Evolutionary conservation across 2,329 filamentous ascomycete species (phyloP), one percentile per base, ranked within the genome.

Genomic region (Xylariaceae sp.): DNA sequence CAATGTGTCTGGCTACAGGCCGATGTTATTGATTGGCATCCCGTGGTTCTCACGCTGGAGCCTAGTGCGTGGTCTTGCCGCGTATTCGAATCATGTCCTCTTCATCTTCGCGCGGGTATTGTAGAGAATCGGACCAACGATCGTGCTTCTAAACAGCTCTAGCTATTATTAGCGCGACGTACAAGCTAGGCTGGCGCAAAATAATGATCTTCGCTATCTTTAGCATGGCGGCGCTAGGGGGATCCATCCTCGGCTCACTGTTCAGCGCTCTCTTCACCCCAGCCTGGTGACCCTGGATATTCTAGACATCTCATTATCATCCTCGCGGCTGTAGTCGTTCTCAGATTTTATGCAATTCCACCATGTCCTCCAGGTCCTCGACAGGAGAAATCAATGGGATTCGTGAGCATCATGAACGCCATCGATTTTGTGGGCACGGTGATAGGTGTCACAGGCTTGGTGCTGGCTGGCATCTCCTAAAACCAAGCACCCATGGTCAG

Each of bases 401-500:
- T 47, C n/a, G 6, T 8, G 33, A 23, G 45, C 6, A 53, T 48
- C 26, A 52, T 69, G 46, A 41, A 56, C 16, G 63, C 65, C 8
- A 58, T 73, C 14, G 71, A 73, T 40, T 29, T 68, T 6, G 44
- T 63, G 4, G 71, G 70, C n/a, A 62, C 63, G 2, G 12, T 63
- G 2, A 41, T 61, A 1, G 83, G 83, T 2, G 75, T 86, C 21
- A 72, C 75, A 0, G 79, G 75, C 1, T 72, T 87, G 31, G 73
- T 85, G 1, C 71, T 87, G 3, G 73, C 86, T 67, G 86, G 86
- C 66, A 78, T 86, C 51, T 80, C 83, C 1, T 86, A 82, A 82
- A 86, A 86, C 63, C 82, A 86, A 65, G 83, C 80, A 1, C 78
- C 80, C 0, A 72, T 81, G 1, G 79, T 78, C 6, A 79, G 81